A percentile compares a stretch with the other conserved stretches of the same genome.
phyloP scores from a whole-genome alignment of 2,329 filamentous ascomycete species.

The Onygena corvina region DNA sequence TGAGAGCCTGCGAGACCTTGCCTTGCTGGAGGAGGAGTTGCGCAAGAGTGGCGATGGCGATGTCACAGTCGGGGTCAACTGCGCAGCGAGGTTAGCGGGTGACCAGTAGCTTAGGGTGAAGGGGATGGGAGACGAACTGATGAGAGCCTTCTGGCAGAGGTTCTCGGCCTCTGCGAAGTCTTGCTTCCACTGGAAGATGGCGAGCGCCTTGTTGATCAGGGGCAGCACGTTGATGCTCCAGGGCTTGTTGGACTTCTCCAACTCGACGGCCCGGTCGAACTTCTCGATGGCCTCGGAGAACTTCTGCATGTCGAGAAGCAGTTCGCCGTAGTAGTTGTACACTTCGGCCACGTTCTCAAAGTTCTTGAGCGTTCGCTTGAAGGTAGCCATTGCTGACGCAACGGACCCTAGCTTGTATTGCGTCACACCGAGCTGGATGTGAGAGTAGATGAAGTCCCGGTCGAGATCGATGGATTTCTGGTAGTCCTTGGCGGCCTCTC shows the following conservation, averaged over 20 bases:
- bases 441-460: constrained; percentile 93
- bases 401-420: constrained; percentile 99
- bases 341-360: constrained; percentile 94
- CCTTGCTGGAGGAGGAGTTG: constrained; percentile 95
- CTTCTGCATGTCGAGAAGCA: constrained; percentile 92
- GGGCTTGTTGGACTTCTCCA: constrained; percentile 90
- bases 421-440: constrained; percentile 97
- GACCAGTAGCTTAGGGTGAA: background rate
- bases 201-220: constrained; percentile 95
- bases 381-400: constrained; percentile 95
- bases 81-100: constrained; percentile 20
- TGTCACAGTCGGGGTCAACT: constrained; percentile 98
- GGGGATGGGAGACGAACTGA: constrained; percentile 53
- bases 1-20: constrained; percentile 87
- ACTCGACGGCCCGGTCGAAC: constrained; percentile 95
- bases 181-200: constrained; percentile 96
- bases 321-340: constrained; percentile 98
- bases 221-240: constrained; percentile 95
- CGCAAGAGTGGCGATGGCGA: constrained; percentile 96
- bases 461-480: constrained; percentile 98
- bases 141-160: constrained; percentile 91
- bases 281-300: constrained; percentile 92
- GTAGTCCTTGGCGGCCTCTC: constrained; percentile 92
- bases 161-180: constrained; percentile 92
- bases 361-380: constrained; percentile 95